Evolutionary conservation across 352 stramenopile species (phyloP).

Genomic region (Pythium sukuiense): DNA sequence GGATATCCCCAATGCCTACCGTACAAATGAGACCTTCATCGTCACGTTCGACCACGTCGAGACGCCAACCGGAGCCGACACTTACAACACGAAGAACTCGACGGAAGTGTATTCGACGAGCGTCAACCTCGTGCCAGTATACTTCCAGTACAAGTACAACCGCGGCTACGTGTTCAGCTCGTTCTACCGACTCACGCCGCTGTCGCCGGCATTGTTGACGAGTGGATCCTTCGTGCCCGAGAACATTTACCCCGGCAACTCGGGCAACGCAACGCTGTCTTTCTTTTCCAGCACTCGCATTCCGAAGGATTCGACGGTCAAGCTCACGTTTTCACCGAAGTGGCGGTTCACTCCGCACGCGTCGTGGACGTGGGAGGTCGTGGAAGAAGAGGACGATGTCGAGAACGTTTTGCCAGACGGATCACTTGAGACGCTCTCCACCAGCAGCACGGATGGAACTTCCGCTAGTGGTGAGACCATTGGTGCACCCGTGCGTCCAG

Average conservation of each 20-base stretch:
- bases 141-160: slow-evolving; percentile 77
- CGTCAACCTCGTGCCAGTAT: slow-evolving; percentile 63
- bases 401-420: neutral
- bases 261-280: slow-evolving; percentile 68
- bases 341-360: slow-evolving; percentile 62
- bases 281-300: slow-evolving; percentile 77
- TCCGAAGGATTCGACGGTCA: slow-evolving; percentile 46
- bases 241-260: slow-evolving; percentile 84
- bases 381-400: slow-evolving; percentile 12
- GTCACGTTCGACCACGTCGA: slow-evolving; percentile 66
- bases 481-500: slow-evolving; percentile 2
- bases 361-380: slow-evolving; percentile 53
- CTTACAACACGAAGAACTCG: slow-evolving; percentile 26
- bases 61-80: slow-evolving; percentile 46
- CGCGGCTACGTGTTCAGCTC: slow-evolving; percentile 68
- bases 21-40: slow-evolving; percentile 59
- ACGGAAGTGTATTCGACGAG: slow-evolving; percentile 49
- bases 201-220: slow-evolving; percentile 48
- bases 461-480: neutral
- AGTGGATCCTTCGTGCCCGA: slow-evolving; percentile 80
- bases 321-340: slow-evolving; percentile 55
- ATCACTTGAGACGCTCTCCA: neutral
- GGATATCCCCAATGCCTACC: slow-evolving; percentile 50
- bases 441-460: neutral
- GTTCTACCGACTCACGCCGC: slow-evolving; percentile 56